These are phyloP conservation scores for Fusarium chaquense DNA, from an alignment of 2,329 filamentous ascomycete genomes.

Conservation along the genomic window DNA sequence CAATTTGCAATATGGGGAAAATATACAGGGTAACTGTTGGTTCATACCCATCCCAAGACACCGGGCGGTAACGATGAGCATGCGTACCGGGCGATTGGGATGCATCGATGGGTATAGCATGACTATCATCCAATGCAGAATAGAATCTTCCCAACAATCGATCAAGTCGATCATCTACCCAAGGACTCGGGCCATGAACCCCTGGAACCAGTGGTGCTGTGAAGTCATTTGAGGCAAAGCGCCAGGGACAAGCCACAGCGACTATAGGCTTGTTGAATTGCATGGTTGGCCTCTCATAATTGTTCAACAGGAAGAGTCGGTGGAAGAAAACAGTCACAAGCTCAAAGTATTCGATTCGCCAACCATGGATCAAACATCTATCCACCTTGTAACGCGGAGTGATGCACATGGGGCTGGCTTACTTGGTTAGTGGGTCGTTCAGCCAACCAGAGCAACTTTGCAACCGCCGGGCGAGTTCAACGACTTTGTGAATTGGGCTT, in stretches of 20 bases:
- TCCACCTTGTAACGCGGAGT: constrained; percentile 32
- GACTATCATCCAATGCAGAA: constrained; percentile 11
- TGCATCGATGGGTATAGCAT: constrained; percentile 2
- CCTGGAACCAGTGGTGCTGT: not conserved
- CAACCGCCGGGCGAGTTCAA: constrained; percentile 23
- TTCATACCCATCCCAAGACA: not conserved
- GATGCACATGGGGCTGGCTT: constrained; percentile 21
- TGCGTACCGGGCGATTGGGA: constrained; percentile 2
- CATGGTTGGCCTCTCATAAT: constrained; percentile 26
- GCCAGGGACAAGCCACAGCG: constrained; percentile 10
- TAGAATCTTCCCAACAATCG: constrained; percentile 9
- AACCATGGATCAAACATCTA: constrained; percentile 3
- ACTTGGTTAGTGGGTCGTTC: constrained; percentile 3
- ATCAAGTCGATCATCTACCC: constrained; percentile 28
- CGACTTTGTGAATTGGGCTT: constrained; percentile 8
- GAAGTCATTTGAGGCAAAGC: constrained; percentile 3
- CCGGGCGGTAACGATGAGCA: constrained; percentile 17
- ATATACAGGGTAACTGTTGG: constrained; percentile 22
- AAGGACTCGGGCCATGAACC: constrained; percentile 18
- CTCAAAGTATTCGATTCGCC: constrained; percentile 3
- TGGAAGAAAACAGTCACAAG: constrained; percentile 1
- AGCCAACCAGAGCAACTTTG: constrained; percentile 32
- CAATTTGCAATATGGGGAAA: not conserved
- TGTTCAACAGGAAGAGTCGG: constrained; percentile 11
- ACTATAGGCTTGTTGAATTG: constrained; percentile 32